Evolutionary conservation across 495 filamentous ascomycete genomes (phyloP).

Genomic region (Massariosphaeria phaeospora): DNA sequence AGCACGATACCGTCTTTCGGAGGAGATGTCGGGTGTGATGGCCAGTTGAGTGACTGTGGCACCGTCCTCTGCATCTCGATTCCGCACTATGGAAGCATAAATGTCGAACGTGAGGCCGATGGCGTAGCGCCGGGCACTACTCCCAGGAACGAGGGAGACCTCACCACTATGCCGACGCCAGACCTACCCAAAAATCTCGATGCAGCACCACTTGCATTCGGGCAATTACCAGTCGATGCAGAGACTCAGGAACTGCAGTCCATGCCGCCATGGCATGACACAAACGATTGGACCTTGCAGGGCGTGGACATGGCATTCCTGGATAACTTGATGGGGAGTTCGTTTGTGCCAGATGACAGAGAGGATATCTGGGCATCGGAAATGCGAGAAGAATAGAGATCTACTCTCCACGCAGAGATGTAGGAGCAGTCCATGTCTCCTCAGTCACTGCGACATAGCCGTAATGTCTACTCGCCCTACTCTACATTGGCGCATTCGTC

Average conservation of each 20-base stretch:
- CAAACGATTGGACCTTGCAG: constrained; percentile 14
- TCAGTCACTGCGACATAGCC: no score
- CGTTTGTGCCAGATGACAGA: no score
- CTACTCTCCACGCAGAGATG: no score
- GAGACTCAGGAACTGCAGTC: neutral
- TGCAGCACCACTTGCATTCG: neutral
- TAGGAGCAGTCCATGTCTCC: no score
- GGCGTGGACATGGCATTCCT: constrained; percentile 15
- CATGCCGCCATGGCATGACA: neutral
- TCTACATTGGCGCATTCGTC: no score
- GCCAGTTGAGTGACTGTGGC: neutral
- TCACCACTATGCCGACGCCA: neutral
- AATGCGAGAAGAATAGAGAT: no score
- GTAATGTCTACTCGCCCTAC: no score
- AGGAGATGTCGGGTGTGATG: neutral
- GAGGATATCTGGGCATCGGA: no score
- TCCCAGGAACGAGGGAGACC: neutral
- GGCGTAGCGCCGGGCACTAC: neutral
- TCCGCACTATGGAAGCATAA: constrained; percentile 1
- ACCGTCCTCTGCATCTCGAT: neutral
- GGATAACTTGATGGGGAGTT: constrained; percentile 6
- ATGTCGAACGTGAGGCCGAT: neutral
- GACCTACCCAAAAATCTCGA: neutral
- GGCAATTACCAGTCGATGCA: neutral
- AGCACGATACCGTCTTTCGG: neutral